Percentiles rank a stretch among this genome's conserved stretches.
phyloP scores from a whole-genome alignment of 345 rosid genomes.

The Arabis alpina region DNA sequence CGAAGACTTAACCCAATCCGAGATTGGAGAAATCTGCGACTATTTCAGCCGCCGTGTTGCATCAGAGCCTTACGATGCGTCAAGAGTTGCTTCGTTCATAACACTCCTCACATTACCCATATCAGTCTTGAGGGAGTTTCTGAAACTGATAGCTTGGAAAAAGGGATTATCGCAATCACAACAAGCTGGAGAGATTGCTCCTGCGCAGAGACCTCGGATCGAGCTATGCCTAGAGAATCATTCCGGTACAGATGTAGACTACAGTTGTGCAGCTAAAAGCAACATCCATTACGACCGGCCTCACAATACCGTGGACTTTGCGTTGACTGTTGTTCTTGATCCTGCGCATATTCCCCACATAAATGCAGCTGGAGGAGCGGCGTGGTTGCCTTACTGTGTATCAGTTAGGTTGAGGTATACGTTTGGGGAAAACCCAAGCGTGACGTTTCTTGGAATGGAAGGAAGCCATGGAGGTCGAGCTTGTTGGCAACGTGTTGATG shows the following conservation, averaged over 20 bases:
- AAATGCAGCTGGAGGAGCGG: constrained; percentile 98
- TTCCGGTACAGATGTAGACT: constrained; percentile 61
- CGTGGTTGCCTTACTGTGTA: constrained; percentile 96
- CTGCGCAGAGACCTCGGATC: constrained; percentile 88
- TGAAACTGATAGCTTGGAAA: constrained; percentile 97
- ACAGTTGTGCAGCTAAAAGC: constrained; percentile 68
- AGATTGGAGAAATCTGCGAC: constrained; percentile 93
- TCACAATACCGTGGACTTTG: constrained; percentile 82
- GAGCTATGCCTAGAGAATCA: constrained; percentile 96
- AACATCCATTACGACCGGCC: constrained; percentile 86
- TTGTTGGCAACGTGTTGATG: constrained; percentile 80
- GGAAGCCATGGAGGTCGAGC: constrained; percentile 99
- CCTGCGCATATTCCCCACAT: constrained; percentile 83
- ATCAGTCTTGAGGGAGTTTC: constrained; percentile 86
- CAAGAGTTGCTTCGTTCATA: constrained; percentile 97
- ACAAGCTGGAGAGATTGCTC: constrained; percentile 81
- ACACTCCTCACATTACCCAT: constrained; percentile 97
- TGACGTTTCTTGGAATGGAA: constrained; percentile 83
- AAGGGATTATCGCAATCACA: constrained; percentile 83
- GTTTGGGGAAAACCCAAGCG: constrained; percentile 67
- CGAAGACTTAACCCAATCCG: constrained; percentile 86
- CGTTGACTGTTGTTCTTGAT: constrained; percentile 90
- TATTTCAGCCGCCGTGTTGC: constrained; percentile 98
- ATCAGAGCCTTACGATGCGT: constrained; percentile 97
- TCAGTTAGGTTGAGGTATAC: constrained; percentile 82